Evolutionary conservation across 2,329 filamentous ascomycete genomes (phyloP).

Genomic region (Talaromyces piceae): DNA sequence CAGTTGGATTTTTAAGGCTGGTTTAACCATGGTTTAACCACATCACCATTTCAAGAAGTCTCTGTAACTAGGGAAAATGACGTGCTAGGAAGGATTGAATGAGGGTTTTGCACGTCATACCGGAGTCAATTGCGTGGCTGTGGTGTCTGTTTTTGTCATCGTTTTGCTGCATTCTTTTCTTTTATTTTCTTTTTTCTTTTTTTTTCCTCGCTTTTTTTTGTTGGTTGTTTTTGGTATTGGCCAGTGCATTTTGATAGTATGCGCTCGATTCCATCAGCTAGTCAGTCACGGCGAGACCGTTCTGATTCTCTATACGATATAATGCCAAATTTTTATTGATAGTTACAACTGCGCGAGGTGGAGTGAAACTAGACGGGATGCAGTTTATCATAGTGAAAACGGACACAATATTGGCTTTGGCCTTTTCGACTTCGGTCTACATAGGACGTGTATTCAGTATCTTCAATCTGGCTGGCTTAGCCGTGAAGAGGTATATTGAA

Average conservation of each 20-base stretch:
- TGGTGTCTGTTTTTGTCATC: too few species aligned
- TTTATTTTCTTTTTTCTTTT: not conserved
- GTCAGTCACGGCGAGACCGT: not conserved
- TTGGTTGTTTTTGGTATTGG: not conserved
- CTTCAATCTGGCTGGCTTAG: too few species aligned
- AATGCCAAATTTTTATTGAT: not conserved
- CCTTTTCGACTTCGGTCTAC: too few species aligned
- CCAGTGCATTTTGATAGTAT: not conserved
- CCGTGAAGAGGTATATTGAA: too few species aligned
- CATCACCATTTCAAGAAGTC: not conserved
- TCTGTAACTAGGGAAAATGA: not conserved
- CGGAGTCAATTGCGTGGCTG: slow-evolving; percentile 1
- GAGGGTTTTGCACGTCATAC: not conserved
- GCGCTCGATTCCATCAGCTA: too few species aligned
- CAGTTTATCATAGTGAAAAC: not conserved
- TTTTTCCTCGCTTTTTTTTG: not conserved
- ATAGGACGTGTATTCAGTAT: too few species aligned
- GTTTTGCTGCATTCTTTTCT: too few species aligned
- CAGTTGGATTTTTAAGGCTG: not conserved
- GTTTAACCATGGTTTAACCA: not conserved
- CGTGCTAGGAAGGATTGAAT: not conserved
- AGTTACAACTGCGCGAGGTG: not conserved
- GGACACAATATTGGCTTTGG: not conserved
- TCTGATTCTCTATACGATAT: not conserved
- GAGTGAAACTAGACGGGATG: not conserved